A percentile compares a stretch with the other conserved stretches of the same genome.
phyloP scores from a whole-genome alignment of 23 red algal genomes.

The Cyanidiococcus yangmingshanensis region DNA sequence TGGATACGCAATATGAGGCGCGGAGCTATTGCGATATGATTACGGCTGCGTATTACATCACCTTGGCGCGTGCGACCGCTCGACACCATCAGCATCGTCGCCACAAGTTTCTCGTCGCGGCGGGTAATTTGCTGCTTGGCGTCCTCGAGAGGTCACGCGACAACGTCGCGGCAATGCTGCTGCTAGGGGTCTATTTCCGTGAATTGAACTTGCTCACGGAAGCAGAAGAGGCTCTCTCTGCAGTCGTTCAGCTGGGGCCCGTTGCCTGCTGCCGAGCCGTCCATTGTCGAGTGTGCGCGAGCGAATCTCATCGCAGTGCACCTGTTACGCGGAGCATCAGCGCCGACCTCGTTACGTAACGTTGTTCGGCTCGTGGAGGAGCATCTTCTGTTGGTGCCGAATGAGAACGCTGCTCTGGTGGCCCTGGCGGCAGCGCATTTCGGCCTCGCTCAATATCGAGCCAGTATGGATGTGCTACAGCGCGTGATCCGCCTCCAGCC shows the following conservation, averaged over 20 bases:
- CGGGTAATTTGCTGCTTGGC: neutral
- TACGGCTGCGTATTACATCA: neutral
- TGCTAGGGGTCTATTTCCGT: conserved; percentile 8
- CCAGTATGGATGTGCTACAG: neutral
- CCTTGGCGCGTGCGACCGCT: neutral
- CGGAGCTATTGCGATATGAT: neutral
- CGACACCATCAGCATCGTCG: neutral
- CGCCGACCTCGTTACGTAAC: neutral
- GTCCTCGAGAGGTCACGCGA: neutral
- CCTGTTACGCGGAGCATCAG: neutral
- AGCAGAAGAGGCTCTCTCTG: neutral
- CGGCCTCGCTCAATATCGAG: neutral
- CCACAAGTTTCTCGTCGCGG: conserved; percentile 17
- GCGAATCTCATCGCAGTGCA: conserved; percentile 15
- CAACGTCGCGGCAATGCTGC: conserved; percentile 5
- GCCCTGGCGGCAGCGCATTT: neutral
- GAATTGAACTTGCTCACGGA: neutral
- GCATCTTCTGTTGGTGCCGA: neutral
- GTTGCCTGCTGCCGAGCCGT: neutral
- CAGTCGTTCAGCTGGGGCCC: neutral
- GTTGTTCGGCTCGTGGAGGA: neutral
- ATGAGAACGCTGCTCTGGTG: neutral
- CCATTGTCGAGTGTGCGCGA: neutral
- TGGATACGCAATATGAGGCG: neutral
- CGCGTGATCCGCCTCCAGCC: neutral